A percentile compares a stretch with the other conserved stretches of the same genome.
Evolutionary conservation across 257 asterid genomes (phyloP).

Genomic region (Plectranthus barbatus): DNA sequence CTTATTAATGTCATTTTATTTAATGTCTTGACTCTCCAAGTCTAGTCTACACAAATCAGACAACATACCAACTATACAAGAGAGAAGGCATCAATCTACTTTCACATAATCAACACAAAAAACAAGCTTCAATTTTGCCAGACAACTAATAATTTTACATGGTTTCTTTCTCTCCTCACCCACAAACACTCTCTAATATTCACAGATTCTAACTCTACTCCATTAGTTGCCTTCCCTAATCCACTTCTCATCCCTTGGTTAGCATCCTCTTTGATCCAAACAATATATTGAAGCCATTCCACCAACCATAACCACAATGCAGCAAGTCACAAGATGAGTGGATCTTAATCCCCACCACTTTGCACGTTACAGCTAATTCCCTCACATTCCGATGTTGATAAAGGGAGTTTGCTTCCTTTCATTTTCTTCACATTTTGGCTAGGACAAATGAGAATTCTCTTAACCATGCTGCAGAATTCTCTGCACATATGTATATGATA

Average conservation of each 20-base stretch:
- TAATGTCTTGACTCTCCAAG: too few relatives aligned
- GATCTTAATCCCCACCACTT: constrained; percentile 15
- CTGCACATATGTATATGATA: constrained; percentile 25
- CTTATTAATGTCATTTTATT: too few relatives aligned
- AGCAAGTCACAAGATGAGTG: neutral
- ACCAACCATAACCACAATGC: neutral
- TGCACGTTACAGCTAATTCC: constrained; percentile 22
- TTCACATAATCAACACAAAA: neutral
- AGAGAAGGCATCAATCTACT: too few relatives aligned
- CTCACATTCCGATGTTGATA: constrained; percentile 33
- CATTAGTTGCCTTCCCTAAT: neutral
- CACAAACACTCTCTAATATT: constrained; percentile 16
- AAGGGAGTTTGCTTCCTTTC: constrained; percentile 51
- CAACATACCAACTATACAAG: too few relatives aligned
- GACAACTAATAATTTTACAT: constrained; percentile 26
- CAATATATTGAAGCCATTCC: constrained; percentile 1
- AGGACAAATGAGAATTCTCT: constrained; percentile 63
- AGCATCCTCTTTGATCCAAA: constrained; percentile 4
- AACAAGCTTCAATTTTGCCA: constrained; percentile 8
- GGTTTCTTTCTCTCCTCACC: constrained; percentile 9
- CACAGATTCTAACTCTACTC: neutral
- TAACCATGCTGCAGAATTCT: constrained; percentile 72
- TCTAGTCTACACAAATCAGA: too few relatives aligned
- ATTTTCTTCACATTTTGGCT: constrained; percentile 73
- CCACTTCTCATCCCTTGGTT: neutral